phyloP scores from a whole-genome alignment of 2,329 filamentous ascomycete species.

The Trichoderma koningiopsis region DNA sequence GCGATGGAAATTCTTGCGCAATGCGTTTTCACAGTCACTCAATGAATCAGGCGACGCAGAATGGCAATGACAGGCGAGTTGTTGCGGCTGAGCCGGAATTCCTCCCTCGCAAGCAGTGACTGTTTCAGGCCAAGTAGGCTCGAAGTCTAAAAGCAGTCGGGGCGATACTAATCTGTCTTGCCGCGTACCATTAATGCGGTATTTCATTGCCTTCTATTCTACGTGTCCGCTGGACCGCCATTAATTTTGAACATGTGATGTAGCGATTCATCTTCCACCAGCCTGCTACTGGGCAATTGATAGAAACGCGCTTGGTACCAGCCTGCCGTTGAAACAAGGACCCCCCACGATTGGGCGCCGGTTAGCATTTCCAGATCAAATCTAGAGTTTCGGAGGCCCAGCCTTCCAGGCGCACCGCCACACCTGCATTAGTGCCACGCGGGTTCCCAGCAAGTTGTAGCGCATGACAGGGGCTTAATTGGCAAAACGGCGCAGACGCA shows the following conservation, averaged over 20 bases:
- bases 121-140: neutral
- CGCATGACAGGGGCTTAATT: conserved; percentile 18
- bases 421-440: conserved; percentile 42
- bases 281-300: neutral
- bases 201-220: neutral
- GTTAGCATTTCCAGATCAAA: conserved; percentile 24
- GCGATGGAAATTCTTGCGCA: neutral
- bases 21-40: neutral
- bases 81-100: neutral
- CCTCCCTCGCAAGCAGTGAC: neutral
- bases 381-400: conserved; percentile 22
- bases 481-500: neutral
- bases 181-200: neutral
- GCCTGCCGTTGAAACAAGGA: neutral
- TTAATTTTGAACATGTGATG: neutral
- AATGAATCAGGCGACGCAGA: neutral
- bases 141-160: neutral
- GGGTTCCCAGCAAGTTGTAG: conserved; percentile 18
- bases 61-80: neutral
- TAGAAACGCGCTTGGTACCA: neutral
- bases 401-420: conserved; percentile 37
- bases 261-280: neutral
- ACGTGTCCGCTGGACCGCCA: neutral
- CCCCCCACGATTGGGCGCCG: conserved; percentile 24
- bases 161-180: neutral